Base-by-base conservation (phyloP, 495 filamentous ascomycete species). In the Stereocaulon alpinum region DNA sequence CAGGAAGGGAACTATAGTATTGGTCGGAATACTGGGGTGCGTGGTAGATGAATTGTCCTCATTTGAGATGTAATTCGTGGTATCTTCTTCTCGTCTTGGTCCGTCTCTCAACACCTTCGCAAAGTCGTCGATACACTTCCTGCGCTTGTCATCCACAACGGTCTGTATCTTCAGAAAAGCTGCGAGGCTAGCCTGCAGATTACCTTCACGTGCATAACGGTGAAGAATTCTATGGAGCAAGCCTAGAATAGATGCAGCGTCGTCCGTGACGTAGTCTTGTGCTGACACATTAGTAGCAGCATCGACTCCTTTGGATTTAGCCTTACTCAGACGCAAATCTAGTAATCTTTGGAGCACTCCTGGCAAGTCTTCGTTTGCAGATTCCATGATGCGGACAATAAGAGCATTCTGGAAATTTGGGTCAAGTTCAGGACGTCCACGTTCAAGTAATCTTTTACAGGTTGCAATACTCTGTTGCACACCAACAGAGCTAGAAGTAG, bases 311-410 rank as follows among this genome's bases (percentile, higher is more conserved):
- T 47, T 34, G 29, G 34, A 43, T 18, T 32, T 30, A 18, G 9
- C 6, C 1, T 57, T n/a, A 32, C 45, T 58, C 58, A 17, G 70
- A n/a, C 1, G 56, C 37, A 20, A 64, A 44, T 12, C 64, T 50
- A 40, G 62, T 54, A 44, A 62, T 24, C 44, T 47, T 14, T 76
- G 69, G 24, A 82, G 67, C 4, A 73, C 17, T 32, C 65, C 60
- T 18, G 79, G 76, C 40, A 75, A 73, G 20, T 68, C 62, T 2
- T 72, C 43, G 15, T 71, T 69, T 34, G 71, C 72, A 6, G 75
- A 76, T 56, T 82, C 76, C 5, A 83, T n/a, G 27, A 82, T 60
- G 14, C 79, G 78, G n/a, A 76, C 61, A 24, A 80, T 69, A 41
- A 81, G 65, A 59, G 74, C 74, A 55, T 84, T 78, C 62, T 71